Percentiles rank a stretch among this genome's conserved stretches.
Conservation (phyloP, 805 yeast genomes). For the Yarrowia sp. region DNA sequence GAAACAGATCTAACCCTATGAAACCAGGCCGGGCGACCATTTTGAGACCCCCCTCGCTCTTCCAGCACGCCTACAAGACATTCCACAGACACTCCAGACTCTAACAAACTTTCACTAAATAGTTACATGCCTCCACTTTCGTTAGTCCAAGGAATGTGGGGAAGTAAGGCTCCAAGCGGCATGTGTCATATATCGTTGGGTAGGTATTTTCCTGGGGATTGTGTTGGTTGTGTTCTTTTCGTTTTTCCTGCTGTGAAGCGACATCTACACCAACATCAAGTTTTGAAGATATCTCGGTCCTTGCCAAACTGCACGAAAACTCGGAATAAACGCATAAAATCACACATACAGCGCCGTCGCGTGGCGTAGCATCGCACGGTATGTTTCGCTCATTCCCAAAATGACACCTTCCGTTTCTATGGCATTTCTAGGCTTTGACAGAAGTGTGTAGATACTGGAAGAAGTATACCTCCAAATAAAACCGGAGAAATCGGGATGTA, state of each 20-base stretch:
- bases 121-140: neutral
- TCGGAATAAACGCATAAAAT: neutral
- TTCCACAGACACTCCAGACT: neutral
- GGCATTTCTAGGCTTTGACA: neutral
- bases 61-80: neutral
- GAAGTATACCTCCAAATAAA: neutral
- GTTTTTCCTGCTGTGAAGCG: no score
- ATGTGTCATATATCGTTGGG: no score
- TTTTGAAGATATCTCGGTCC: no score
- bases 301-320: neutral
- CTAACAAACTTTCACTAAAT: neutral
- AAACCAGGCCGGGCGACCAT: neutral
- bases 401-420: neutral
- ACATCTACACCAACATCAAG: no score
- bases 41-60: neutral
- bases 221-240: no score
- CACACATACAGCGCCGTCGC: neutral
- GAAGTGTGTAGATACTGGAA: neutral
- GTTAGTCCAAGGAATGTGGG: conserved; percentile 1
- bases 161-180: neutral
- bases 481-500: neutral
- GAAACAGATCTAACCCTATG: neutral
- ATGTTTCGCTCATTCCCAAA: neutral
- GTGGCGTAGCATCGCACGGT: neutral
- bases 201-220: neutral